Percentiles rank a stretch among this genome's conserved stretches.
Conservation (phyloP, 2,329 filamentous ascomycete genomes). For the Fusarium sp. region DNA sequence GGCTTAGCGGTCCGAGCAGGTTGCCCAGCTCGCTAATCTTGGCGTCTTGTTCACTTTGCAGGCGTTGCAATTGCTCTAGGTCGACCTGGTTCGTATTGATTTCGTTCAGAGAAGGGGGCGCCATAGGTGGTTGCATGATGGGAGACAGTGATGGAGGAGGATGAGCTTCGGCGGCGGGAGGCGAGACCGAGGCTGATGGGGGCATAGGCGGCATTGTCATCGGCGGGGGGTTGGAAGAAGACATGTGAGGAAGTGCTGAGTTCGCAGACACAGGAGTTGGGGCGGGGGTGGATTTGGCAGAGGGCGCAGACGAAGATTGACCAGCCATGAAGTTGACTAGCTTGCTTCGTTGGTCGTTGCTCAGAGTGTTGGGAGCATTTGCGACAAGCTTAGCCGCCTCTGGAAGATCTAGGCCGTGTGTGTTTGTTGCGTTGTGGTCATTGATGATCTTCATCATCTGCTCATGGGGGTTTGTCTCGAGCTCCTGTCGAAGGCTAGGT, state of each 20-base stretch:
- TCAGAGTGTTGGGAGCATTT: slow-evolving; percentile 65
- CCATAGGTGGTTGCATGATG: slow-evolving; percentile 57
- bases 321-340: slow-evolving; percentile 72
- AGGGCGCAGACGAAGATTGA: slow-evolving; percentile 46
- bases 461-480: slow-evolving; percentile 68
- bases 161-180: slow-evolving; percentile 39
- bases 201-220: slow-evolving; percentile 36
- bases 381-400: slow-evolving; percentile 63
- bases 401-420: slow-evolving; percentile 62
- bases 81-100: slow-evolving; percentile 79
- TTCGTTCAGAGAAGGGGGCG: slow-evolving; percentile 66
- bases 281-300: slow-evolving; percentile 38
- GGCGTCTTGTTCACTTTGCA: slow-evolving; percentile 82
- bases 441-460: slow-evolving; percentile 75
- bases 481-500: slow-evolving; percentile 65
- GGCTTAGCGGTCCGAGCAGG: slow-evolving; percentile 82
- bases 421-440: slow-evolving; percentile 68
- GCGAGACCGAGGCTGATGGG: slow-evolving; percentile 41
- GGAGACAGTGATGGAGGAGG: slow-evolving; percentile 60
- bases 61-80: slow-evolving; percentile 80
- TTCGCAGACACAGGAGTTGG: slow-evolving; percentile 20
- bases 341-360: slow-evolving; percentile 67
- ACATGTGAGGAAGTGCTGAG: slow-evolving; percentile 17
- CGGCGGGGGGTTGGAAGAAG: slow-evolving; percentile 16
- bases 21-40: slow-evolving; percentile 81